phyloP scores from a whole-genome alignment of 208 protist genomes.

The Polymyxa betae region DNA sequence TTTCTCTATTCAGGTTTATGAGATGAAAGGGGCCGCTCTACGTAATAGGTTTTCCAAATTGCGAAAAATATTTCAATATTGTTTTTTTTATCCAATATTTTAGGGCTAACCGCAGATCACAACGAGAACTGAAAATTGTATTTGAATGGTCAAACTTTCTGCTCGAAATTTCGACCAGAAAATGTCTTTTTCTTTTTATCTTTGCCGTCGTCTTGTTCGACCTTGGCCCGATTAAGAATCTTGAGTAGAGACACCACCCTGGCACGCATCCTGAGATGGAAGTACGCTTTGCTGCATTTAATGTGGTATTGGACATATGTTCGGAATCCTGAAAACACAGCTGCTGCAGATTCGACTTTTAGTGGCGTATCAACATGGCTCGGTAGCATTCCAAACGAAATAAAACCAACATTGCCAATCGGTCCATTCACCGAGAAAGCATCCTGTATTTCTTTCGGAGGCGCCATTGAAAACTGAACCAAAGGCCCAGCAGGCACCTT shows the following conservation, averaged over 20 bases:
- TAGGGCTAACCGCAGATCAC: too few species aligned
- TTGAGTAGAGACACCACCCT: background rate
- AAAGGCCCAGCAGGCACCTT: background rate
- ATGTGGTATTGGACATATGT: constrained; percentile 21
- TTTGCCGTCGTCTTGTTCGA: background rate
- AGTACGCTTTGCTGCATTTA: background rate
- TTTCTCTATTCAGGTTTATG: too few species aligned
- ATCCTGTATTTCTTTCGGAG: constrained; percentile 10
- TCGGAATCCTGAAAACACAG: constrained; percentile 1
- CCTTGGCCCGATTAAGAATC: background rate
- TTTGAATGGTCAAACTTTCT: too few species aligned
- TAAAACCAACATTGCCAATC: background rate
- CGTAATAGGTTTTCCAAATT: too few species aligned
- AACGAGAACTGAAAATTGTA: too few species aligned
- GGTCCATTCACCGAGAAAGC: background rate
- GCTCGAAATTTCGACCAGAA: background rate
- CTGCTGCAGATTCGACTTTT: background rate
- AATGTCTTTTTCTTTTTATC: constrained; percentile 7
- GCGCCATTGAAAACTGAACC: background rate
- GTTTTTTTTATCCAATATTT: too few species aligned
- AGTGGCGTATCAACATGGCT: background rate
- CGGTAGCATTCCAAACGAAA: background rate
- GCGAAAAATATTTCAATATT: too few species aligned
- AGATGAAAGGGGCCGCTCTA: too few species aligned
- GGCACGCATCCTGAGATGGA: background rate